These are phyloP conservation scores for Hypholoma fasciculare DNA, from an alignment of 768 basidiomycete species.

Conservation along the genomic window DNA sequence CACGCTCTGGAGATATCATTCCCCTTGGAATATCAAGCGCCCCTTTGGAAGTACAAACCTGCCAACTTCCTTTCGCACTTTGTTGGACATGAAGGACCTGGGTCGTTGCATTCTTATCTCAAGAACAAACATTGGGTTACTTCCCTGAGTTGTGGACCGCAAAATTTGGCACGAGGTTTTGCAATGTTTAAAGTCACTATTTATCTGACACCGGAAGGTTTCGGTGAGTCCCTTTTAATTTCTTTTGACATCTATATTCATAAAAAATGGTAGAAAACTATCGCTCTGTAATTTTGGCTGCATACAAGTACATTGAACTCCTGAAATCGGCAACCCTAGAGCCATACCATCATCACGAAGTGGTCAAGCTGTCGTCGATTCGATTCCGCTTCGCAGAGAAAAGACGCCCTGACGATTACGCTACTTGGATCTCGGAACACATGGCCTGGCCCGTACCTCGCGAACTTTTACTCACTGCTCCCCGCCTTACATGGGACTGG, in stretches of 20 bases:
- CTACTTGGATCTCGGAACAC: conserved; percentile 68
- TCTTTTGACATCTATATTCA: background rate
- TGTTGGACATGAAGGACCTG: conserved; percentile 90
- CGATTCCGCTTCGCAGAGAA: conserved; percentile 90
- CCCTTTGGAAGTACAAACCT: conserved; percentile 79
- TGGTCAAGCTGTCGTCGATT: conserved; percentile 66
- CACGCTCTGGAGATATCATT: conserved; percentile 84
- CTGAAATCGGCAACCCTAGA: conserved; percentile 62
- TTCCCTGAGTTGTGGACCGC: conserved; percentile 66
- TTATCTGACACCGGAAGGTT: conserved; percentile 81
- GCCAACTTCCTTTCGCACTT: conserved; percentile 76
- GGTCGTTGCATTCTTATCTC: conserved; percentile 87
- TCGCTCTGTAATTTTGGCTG: conserved; percentile 62
- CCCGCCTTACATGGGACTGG: conserved; percentile 75
- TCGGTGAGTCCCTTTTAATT: conserved; percentile 53
- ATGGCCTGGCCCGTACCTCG: conserved; percentile 83
- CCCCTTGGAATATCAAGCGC: conserved; percentile 71
- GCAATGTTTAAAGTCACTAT: conserved; percentile 86
- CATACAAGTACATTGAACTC: conserved; percentile 80
- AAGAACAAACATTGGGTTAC: conserved; percentile 90
- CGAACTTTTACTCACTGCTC: conserved; percentile 71
- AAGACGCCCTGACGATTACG: conserved; percentile 76
- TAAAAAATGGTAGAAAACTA: conserved; percentile 59
- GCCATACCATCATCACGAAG: conserved; percentile 74
- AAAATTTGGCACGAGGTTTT: conserved; percentile 78